Percentiles rank a stretch among this genome's conserved stretches.
Evolutionary conservation across 768 basidiomycete genomes (phyloP).

Genomic region (Tulasnella sp.): DNA sequence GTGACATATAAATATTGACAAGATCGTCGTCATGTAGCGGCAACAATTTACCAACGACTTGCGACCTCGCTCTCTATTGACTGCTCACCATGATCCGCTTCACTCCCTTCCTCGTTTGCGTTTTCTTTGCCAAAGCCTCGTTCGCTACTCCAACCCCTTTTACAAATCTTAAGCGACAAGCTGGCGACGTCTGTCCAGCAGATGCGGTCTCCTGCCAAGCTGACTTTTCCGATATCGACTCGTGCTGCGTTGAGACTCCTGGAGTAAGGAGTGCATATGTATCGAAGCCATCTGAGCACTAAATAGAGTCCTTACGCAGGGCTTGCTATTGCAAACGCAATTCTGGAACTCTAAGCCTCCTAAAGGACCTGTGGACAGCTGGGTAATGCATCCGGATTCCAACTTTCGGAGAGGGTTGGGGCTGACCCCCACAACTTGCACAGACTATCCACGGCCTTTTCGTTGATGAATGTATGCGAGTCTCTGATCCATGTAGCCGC

Average conservation of each 20-base stretch:
- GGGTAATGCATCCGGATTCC: slow-evolving; percentile 53
- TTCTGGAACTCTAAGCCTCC: slow-evolving; percentile 72
- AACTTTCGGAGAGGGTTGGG: background rate
- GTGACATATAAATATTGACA: background rate
- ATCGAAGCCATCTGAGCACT: background rate
- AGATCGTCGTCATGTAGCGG: background rate
- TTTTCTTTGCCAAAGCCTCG: background rate
- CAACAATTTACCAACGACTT: background rate
- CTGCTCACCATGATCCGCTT: background rate
- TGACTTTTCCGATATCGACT: slow-evolving; percentile 37
- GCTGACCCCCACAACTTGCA: background rate
- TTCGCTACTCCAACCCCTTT: background rate
- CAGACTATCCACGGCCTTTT: slow-evolving; percentile 56
- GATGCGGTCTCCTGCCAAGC: background rate
- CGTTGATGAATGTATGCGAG: background rate
- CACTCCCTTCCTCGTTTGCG: background rate
- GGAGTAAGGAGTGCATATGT: slow-evolving; percentile 52
- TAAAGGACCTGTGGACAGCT: slow-evolving; percentile 65
- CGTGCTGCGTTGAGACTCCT: slow-evolving; percentile 69
- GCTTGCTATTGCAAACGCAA: slow-evolving; percentile 63
- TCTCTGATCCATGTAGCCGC: background rate
- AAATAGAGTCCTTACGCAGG: slow-evolving; percentile 47
- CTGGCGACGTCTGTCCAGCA: background rate
- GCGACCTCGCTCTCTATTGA: background rate
- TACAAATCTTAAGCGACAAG: background rate